Evolutionary conservation across 306 rosid species (phyloP).

Genomic region (Cucurbita moschata): DNA sequence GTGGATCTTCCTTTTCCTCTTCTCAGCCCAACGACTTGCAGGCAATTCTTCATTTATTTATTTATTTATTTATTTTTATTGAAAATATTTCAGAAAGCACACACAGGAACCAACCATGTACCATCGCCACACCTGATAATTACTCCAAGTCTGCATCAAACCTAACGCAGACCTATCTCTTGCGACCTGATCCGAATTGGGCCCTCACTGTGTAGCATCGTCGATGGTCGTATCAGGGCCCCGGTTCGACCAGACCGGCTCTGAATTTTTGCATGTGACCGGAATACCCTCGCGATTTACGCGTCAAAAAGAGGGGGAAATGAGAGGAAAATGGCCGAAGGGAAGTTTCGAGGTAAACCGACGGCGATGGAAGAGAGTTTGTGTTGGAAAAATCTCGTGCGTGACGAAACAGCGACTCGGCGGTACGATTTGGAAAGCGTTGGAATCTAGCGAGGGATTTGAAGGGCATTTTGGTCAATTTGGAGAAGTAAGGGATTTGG

Average conservation of each 20-base stretch:
- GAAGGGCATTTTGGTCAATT: conserved; percentile 8
- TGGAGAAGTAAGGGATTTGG: not conserved
- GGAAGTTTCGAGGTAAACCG: not conserved
- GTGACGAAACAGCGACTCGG: conserved; percentile 1
- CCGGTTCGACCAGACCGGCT: not conserved
- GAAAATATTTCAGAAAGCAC: not conserved
- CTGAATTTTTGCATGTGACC: not conserved
- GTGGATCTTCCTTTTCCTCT: not conserved
- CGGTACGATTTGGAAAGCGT: not conserved
- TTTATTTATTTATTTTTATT: no score
- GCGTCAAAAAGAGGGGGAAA: not conserved
- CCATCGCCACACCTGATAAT: conserved; percentile 4
- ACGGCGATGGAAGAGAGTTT: not conserved
- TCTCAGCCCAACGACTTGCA: not conserved
- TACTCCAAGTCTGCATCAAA: not conserved
- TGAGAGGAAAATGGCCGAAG: not conserved
- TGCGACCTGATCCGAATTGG: not conserved
- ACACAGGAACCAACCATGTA: not conserved
- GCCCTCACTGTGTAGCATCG: not conserved
- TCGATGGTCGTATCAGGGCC: not conserved
- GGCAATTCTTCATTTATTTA: not conserved
- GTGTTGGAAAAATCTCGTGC: not conserved
- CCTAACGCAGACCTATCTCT: conserved; percentile 5
- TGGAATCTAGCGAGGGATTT: conserved; percentile 2
- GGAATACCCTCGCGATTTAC: not conserved